These are phyloP conservation scores for Talaromyces amestolkiae DNA, from an alignment of 2,329 filamentous ascomycete species.

Conservation along the genomic window DNA sequence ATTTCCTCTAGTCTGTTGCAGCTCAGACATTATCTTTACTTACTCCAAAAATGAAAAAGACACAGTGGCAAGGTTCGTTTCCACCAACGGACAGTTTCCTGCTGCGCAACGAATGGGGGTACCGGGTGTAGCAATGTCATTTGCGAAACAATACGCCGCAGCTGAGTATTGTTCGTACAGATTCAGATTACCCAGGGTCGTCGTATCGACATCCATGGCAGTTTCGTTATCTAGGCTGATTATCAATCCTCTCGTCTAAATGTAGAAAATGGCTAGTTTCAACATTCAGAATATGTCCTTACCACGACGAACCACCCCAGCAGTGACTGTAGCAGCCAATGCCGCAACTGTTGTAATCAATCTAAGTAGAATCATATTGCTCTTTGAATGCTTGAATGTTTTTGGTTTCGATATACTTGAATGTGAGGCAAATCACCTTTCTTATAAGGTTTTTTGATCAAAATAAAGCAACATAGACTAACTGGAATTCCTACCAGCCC, in stretches of 20 bases:
- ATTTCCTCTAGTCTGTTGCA: not conserved
- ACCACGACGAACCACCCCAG: constrained; percentile 12
- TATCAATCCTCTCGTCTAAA: too few relatives aligned
- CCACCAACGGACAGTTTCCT: constrained; percentile 50
- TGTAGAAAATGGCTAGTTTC: too few relatives aligned
- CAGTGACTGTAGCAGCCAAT: constrained; percentile 10
- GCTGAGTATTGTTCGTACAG: constrained; percentile 54
- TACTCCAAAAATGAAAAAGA: constrained; percentile 52
- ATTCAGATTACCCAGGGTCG: constrained; percentile 26
- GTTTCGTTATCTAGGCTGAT: too few relatives aligned
- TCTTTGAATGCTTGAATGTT: not conserved
- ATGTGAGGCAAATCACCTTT: too few relatives aligned
- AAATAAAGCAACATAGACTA: not conserved
- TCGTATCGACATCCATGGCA: too few relatives aligned
- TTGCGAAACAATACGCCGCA: constrained; percentile 52
- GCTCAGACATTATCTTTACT: constrained; percentile 8
- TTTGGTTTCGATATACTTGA: not conserved
- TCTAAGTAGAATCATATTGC: not conserved
- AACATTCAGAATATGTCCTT: not conserved
- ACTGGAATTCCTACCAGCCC: not conserved
- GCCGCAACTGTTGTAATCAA: not conserved
- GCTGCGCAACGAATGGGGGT: constrained; percentile 43
- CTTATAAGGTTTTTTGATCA: not conserved
- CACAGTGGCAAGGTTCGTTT: constrained; percentile 47
- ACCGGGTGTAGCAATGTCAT: constrained; percentile 46